Conservation (phyloP, 306 rosid species). For the Casuarina glauca region DNA sequence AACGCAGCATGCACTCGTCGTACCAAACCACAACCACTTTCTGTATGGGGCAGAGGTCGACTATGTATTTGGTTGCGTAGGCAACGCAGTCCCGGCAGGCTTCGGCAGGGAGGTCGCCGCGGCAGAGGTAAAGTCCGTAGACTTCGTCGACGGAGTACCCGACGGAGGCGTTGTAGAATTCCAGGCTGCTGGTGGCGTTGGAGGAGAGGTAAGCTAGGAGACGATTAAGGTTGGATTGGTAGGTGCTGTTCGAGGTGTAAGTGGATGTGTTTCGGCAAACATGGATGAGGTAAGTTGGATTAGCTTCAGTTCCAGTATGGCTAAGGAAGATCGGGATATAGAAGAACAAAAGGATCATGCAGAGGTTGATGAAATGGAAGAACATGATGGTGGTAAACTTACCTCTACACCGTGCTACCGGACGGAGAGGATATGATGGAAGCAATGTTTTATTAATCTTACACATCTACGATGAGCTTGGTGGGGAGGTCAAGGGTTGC, state of each 20-base stretch:
- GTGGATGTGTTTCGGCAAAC: constrained; percentile 11
- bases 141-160: constrained; percentile 2
- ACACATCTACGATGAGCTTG: too few relatives aligned
- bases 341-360: background rate
- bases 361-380: background rate
- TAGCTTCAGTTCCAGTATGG: background rate
- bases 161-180: constrained; percentile 36
- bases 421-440: too few relatives aligned
- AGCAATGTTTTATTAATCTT: too few relatives aligned
- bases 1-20: constrained; percentile 46
- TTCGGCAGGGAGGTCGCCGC: constrained; percentile 32
- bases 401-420: too few relatives aligned
- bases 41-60: constrained; percentile 20
- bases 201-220: constrained; percentile 26
- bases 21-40: constrained; percentile 48
- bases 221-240: constrained; percentile 8
- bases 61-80: constrained; percentile 28
- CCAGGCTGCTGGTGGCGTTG: constrained; percentile 19
- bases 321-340: background rate
- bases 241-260: constrained; percentile 5
- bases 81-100: constrained; percentile 45
- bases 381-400: too few relatives aligned
- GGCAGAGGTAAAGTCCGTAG: constrained; percentile 52
- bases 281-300: background rate
- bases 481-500: too few relatives aligned